Base-by-base conservation (phyloP, 2,329 filamentous ascomycete genomes). In the Penicillium sp. region DNA sequence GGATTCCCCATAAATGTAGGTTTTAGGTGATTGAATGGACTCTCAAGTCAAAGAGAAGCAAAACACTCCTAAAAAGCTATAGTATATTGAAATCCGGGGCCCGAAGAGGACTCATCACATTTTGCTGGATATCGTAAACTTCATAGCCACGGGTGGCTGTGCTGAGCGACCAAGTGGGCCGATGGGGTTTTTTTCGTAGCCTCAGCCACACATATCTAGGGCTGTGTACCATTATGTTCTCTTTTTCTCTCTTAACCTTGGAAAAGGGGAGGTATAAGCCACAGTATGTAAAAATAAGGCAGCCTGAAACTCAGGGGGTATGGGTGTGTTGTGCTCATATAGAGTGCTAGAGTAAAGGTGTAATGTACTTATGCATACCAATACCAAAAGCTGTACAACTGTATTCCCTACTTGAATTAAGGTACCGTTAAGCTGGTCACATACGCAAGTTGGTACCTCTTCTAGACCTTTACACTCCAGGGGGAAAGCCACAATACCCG, bases 231-330 rank as follows among this genome's bases (percentile, higher is more conserved):
- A 17, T 48, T 31, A 25, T 35, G 22, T 16, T 43, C 16, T n/a
- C 12, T 10, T 17, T 33, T 43, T 10, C 14, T 30, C 22, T 50
- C 19, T 30, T n/a, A 22, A 28, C 7, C 14, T 47, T 12, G 22
- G 22, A 22, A 53, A 33, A 50, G 25, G 30, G 30, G 37, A 30
- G 8, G 16, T 28, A 40, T 33, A 47, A 53, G 42, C 42, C 50
- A 53, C 44, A 42, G 28, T 42, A 37, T 31, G 8, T 33, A 35
- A 22, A 19, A 42, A 54, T 50, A 22, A 44, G 35, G 40, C 9
- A 45, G 53, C 53, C 53, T 55, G 47, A 55, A 55, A 55, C 26
- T 51, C 47, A 55, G 53, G 53, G 53, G 53, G 47, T 56, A 35
- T 12, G n/a, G 35, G 33, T 26, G 16, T 12, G n/a, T 25, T 42